Percentiles rank a stretch among this genome's conserved stretches.
Conservation (phyloP, 805 yeast species). For the Starmerella stigmatis region DNA sequence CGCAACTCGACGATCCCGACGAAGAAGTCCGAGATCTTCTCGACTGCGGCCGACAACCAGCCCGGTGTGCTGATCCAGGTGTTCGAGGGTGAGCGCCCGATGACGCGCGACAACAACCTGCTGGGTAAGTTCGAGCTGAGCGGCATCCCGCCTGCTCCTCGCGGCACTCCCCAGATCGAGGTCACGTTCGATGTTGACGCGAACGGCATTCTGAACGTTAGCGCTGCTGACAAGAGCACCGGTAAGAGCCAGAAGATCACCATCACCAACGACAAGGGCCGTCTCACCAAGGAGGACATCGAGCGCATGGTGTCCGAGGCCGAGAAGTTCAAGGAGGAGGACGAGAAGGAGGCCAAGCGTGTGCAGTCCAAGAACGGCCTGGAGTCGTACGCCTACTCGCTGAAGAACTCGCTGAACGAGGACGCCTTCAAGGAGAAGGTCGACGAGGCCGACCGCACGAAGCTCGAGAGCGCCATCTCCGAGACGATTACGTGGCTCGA, state of each 20-base stretch:
- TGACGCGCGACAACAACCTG: slow-evolving; percentile 89
- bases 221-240: slow-evolving; percentile 96
- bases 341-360: slow-evolving; percentile 88
- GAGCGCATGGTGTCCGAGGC: slow-evolving; percentile 98
- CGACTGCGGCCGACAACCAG: slow-evolving; percentile 95
- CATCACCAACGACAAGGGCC: slow-evolving; percentile 97
- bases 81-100: slow-evolving; percentile 95
- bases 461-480: slow-evolving; percentile 27
- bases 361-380: slow-evolving; percentile 88
- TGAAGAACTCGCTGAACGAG: slow-evolving; percentile 73
- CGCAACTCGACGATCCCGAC: slow-evolving; percentile 97
- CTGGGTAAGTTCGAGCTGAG: slow-evolving; percentile 94
- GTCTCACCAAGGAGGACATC: slow-evolving; percentile 93
- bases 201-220: slow-evolving; percentile 91
- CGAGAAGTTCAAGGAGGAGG: slow-evolving; percentile 94
- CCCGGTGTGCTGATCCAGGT: slow-evolving; percentile 98
- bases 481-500: slow-evolving; percentile 61
- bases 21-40: slow-evolving; percentile 92
- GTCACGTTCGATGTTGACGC: slow-evolving; percentile 96
- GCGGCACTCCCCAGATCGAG: slow-evolving; percentile 97
- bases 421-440: slow-evolving; percentile 65
- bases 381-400: slow-evolving; percentile 89
- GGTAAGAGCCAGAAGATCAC: slow-evolving; percentile 96
- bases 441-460: slow-evolving; percentile 25
- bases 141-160: slow-evolving; percentile 97